Base-by-base conservation (phyloP, 805 yeast genomes). In the Barnettozyma salicaria region DNA sequence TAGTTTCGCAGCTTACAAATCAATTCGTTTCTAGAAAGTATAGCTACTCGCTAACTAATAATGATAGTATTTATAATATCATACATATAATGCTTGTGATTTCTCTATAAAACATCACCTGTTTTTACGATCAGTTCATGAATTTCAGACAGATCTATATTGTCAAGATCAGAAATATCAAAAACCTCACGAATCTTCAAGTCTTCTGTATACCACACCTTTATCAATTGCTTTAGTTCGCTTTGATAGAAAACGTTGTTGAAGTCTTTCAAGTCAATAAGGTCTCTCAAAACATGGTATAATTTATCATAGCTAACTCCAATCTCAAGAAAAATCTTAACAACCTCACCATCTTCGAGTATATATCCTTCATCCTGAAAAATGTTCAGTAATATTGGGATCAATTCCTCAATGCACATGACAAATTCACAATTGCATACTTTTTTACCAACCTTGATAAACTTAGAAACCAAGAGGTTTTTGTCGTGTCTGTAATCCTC, bases 351-450 rank as follows among this genome's bases (percentile, higher is more conserved):
- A 6, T 59, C 53, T 30, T 56, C 26, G 3, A 37, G 21, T 39
- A 42, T 56, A 48, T 80, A 50, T 55, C 71, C 55, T 25, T 67
- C 55, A 30, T 55, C 48, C 37, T 68, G 73, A 25, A 65, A 63
- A 27, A 81, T 64, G 46, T 72, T 74, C 46, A 80, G 68, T 32
- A 85, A 63, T 42, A 81, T 65, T 41, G 84, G 80, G 47, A 86
- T 65, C 32, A 89, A 65, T 39, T 76, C 79, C 45, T 75, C 75
- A 6, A 84, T 68, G 14, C 96, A 95, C 65, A 89, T 87, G 4
- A 88, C 82, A 51, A 76, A 69, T 49, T 87, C 95, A 28, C 84
- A 76, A 18, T 73, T 72, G 36, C 74, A 67, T 34, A 87, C 65
- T 53, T 74, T 75, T 41, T 74, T 66, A 1, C 95, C 96, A 36